Conservation (phyloP, 257 asterid genomes). For the Przewalskia tangutica region DNA sequence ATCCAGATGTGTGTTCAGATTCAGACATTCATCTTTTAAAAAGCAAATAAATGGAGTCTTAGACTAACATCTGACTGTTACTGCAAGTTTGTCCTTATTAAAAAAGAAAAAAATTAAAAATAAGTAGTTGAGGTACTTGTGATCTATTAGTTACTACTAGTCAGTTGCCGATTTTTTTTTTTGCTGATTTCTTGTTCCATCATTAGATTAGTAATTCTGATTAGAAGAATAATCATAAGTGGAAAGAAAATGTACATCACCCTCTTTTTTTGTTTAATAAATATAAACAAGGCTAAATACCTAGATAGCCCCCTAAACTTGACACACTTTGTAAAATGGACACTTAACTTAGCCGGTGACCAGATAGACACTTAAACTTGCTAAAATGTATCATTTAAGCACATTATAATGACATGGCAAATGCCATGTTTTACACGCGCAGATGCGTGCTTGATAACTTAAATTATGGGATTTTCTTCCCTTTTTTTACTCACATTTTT, state of each 20-base stretch:
- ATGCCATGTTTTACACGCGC: no score
- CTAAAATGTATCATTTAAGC: no score
- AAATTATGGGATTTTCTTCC: no score
- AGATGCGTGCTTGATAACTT: no score
- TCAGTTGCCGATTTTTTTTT: background rate
- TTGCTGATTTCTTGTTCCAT: background rate
- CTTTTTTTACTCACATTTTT: no score
- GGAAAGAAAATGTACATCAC: background rate
- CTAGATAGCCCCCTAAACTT: no score
- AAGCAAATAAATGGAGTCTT: background rate
- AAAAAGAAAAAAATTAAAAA: background rate
- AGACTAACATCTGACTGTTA: background rate
- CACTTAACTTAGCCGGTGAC: no score
- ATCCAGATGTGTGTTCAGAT: background rate
- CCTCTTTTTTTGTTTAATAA: background rate
- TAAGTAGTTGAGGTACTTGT: background rate
- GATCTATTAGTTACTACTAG: background rate
- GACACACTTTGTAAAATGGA: no score
- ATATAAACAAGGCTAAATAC: background rate
- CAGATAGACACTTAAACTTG: no score
- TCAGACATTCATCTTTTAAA: background rate
- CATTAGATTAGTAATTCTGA: background rate
- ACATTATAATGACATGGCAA: no score
- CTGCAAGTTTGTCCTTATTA: background rate
- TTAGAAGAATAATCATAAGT: background rate